phyloP scores from a whole-genome alignment of 257 asterid genomes.

The Eucommia ulmoides region DNA sequence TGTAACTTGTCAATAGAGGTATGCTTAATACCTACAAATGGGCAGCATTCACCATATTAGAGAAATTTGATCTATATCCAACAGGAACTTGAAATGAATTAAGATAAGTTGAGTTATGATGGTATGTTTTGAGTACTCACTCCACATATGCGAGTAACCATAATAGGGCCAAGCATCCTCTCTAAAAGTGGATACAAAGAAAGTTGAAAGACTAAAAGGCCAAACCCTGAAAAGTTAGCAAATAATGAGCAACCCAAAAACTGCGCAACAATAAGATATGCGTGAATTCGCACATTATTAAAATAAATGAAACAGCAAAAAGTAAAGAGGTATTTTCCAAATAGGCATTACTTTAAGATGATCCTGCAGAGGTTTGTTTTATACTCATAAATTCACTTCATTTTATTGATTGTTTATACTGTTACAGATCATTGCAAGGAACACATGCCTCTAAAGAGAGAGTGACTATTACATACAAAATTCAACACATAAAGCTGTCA shows the following conservation, averaged over 20 bases:
- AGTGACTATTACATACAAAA: no score
- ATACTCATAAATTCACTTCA: no score
- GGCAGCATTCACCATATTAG: neutral
- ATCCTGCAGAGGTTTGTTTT: no score
- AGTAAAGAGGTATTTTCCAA: neutral
- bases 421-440: no score
- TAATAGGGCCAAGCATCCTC: conserved; percentile 46
- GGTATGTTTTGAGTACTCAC: conserved; percentile 22
- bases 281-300: neutral
- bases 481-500: no score
- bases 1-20: conserved; percentile 54
- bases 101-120: neutral
- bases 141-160: conserved; percentile 56
- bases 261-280: neutral
- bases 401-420: no score
- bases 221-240: conserved; percentile 39
- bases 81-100: neutral
- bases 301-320: neutral
- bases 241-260: neutral
- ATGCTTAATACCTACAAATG: conserved; percentile 46
- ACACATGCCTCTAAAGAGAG: no score
- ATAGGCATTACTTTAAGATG: no score
- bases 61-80: neutral
- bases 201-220: conserved; percentile 64
- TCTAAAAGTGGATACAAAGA: conserved; percentile 45